Conservation (phyloP, 176 grass and related monocot genomes). For the Saccharum officinarum region DNA sequence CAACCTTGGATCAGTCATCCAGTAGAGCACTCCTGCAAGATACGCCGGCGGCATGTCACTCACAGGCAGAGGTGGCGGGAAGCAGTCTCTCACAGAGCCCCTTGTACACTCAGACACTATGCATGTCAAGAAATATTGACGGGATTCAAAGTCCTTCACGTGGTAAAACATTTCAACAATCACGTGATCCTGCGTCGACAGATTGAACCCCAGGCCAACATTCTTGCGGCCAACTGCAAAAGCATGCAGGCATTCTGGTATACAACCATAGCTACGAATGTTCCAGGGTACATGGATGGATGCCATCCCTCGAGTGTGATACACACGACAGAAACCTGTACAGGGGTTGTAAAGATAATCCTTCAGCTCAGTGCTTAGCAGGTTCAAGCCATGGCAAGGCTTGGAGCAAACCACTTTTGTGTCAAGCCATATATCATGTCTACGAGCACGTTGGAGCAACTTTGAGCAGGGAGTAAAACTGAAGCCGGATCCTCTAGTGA, state of each 20-base stretch:
- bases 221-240: background rate
- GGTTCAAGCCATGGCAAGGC: slow-evolving; percentile 38
- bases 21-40: background rate
- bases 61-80: background rate
- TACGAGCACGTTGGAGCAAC: background rate
- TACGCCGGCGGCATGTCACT: slow-evolving; percentile 7
- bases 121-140: background rate
- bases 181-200: background rate
- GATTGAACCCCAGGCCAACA: slow-evolving; percentile 27
- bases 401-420: slow-evolving; percentile 24
- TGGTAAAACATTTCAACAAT: slow-evolving; percentile 1
- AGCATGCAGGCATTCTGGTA: background rate
- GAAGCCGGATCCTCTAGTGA: background rate
- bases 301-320: background rate
- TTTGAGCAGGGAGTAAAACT: background rate
- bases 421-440: background rate
- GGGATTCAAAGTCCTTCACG: slow-evolving; percentile 3
- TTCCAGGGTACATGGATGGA: background rate
- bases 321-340: background rate
- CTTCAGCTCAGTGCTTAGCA: slow-evolving; percentile 1
- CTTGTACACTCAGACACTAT: background rate
- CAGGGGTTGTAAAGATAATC: slow-evolving; percentile 38
- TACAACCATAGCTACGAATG: background rate
- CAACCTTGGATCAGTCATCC: slow-evolving; percentile 22
- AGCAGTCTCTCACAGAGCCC: background rate